These are phyloP conservation scores for Lactarius hengduanensis DNA, from an alignment of 768 basidiomycete genomes.

Conservation along the genomic window DNA sequence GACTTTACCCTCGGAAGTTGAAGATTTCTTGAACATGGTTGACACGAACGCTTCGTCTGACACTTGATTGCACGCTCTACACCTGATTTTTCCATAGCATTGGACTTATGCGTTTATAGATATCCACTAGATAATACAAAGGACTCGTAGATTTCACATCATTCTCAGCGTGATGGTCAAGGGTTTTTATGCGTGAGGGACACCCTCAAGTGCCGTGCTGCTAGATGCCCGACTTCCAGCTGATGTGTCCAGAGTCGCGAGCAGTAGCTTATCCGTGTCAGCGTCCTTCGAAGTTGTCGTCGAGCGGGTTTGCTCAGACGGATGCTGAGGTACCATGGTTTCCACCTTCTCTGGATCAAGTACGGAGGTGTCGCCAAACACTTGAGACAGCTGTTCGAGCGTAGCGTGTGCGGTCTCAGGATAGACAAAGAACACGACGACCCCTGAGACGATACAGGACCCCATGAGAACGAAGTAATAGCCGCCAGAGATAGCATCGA, in stretches of 20 bases:
- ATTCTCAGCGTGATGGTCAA: not conserved
- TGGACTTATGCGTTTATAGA: not conserved
- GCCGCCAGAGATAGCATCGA: conserved; percentile 46
- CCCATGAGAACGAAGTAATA: conserved; percentile 53
- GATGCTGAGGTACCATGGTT: conserved; percentile 6
- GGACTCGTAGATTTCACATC: not conserved
- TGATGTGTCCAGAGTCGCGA: not conserved
- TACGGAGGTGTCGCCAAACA: conserved; percentile 42
- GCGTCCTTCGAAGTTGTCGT: not conserved
- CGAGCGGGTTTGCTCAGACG: not conserved
- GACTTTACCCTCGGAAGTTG: conserved; percentile 21
- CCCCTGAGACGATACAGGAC: conserved; percentile 45
- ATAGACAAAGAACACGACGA: conserved; percentile 48
- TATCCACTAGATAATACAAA: not conserved
- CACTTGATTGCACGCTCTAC: not conserved
- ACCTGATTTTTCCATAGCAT: not conserved
- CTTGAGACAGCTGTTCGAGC: conserved; percentile 50
- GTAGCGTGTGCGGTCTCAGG: conserved; percentile 49
- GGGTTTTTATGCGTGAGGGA: not conserved
- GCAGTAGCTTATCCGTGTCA: not conserved
- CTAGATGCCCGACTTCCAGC: conserved; percentile 11
- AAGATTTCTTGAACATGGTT: conserved; percentile 23
- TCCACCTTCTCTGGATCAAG: conserved; percentile 7
- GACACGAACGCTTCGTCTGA: conserved; percentile 8
- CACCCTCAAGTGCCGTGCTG: conserved; percentile 2